These are phyloP conservation scores for Ceratobasidium sp. DNA, from an alignment of 1,284 basidiomycete genomes.

Conservation along the genomic window DNA sequence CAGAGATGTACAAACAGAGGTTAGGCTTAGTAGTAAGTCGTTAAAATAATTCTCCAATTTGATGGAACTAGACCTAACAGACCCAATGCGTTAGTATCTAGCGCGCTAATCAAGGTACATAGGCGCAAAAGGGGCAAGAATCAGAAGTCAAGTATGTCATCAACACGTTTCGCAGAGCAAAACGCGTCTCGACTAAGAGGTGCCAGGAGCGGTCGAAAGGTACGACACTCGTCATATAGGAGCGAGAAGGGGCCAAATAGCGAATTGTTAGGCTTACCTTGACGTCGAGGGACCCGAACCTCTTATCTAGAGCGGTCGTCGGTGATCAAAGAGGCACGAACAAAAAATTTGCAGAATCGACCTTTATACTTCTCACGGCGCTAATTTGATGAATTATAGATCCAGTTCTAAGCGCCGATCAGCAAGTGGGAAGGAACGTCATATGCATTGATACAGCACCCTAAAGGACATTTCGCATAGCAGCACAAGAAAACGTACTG, in stretches of 20 bases:
- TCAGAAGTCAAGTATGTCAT: conserved; percentile 41
- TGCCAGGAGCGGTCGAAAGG: conserved; percentile 33
- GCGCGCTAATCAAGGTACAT: conserved; percentile 1
- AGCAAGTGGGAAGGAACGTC: conserved; percentile 8
- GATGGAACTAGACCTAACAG: conserved; percentile 16
- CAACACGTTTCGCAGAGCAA: conserved; percentile 38
- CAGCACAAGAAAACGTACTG: conserved; percentile 15
- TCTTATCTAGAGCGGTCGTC: not conserved
- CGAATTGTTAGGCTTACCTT: conserved; percentile 8
- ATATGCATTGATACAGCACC: conserved; percentile 28
- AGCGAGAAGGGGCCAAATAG: not conserved
- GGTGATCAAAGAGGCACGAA: not conserved
- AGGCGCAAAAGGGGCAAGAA: conserved; percentile 10
- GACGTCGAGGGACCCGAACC: not conserved
- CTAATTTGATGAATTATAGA: conserved; percentile 10
- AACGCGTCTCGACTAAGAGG: conserved; percentile 40
- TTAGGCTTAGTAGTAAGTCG: conserved; percentile 4
- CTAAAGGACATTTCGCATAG: not conserved
- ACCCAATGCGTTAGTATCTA: not conserved
- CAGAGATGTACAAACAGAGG: conserved; percentile 32
- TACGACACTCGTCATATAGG: conserved; percentile 38
- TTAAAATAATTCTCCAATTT: not conserved
- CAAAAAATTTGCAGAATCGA: conserved; percentile 7
- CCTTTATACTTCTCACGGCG: conserved; percentile 5
- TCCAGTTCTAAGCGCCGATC: not conserved